Evolutionary conservation across 306 rosid genomes (phyloP).

Genomic region (Nissolia schottii): DNA sequence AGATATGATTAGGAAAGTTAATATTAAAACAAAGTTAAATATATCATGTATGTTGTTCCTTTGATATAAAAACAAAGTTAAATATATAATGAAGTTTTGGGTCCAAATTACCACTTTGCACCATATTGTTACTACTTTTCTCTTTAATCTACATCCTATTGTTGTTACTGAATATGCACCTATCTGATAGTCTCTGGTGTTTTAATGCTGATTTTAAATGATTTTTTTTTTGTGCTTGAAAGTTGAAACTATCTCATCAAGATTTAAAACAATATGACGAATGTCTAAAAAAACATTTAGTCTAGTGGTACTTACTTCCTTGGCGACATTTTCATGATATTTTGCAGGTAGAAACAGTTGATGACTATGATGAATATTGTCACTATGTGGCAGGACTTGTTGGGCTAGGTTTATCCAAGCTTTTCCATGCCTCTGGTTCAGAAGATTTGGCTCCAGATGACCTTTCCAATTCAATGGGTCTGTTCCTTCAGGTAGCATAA

Average conservation of each 20-base stretch:
- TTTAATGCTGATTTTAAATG: not conserved
- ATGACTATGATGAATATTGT: slow-evolving; percentile 93
- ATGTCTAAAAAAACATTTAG: not conserved
- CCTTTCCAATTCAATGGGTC: slow-evolving; percentile 95
- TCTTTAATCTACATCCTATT: not conserved
- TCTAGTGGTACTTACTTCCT: not conserved
- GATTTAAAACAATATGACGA: not conserved
- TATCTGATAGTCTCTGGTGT: not conserved
- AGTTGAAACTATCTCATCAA: not conserved
- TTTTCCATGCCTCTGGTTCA: slow-evolving; percentile 74
- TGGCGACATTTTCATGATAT: slow-evolving; percentile 1
- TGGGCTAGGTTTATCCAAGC: slow-evolving; percentile 94
- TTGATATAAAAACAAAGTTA: not conserved
- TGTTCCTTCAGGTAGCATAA: slow-evolving; percentile 91
- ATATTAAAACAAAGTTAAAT: too few relatives aligned
- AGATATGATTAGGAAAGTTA: slow-evolving; percentile 12
- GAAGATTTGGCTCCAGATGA: slow-evolving; percentile 67
- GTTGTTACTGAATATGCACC: not conserved
- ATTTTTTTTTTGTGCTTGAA: not conserved
- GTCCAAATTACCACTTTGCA: not conserved
- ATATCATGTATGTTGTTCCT: not conserved
- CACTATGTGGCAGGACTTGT: slow-evolving; percentile 99
- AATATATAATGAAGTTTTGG: not conserved
- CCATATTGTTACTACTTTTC: not conserved
- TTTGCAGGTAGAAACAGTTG: slow-evolving; percentile 86